Percentiles rank a stretch among this genome's conserved stretches.
These are phyloP conservation scores for Daldinia grandis DNA, from an alignment of 495 filamentous ascomycete species.

Conservation along the genomic window DNA sequence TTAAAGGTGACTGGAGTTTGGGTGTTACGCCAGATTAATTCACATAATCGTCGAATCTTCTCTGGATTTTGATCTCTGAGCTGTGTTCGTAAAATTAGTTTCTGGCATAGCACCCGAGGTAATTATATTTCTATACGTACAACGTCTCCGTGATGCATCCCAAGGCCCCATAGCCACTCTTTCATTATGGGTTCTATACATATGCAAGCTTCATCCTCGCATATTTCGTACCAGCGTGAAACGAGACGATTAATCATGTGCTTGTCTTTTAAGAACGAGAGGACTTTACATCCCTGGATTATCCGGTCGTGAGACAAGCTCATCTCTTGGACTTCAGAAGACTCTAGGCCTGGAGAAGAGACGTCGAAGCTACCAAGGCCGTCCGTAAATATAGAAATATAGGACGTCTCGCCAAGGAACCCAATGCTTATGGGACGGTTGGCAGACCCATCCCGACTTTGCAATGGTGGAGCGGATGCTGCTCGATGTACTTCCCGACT, in stretches of 20 bases:
- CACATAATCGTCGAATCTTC: constrained; percentile 41
- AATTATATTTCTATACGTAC: constrained; percentile 22
- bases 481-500: constrained; percentile 38
- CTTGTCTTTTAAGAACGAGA: constrained; percentile 44
- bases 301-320: constrained; percentile 44
- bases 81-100: constrained; percentile 19
- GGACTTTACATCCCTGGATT: constrained; percentile 40
- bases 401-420: constrained; percentile 45
- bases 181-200: constrained; percentile 47
- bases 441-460: constrained; percentile 26
- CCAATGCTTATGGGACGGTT: constrained; percentile 30
- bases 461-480: constrained; percentile 45
- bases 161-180: constrained; percentile 44
- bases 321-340: constrained; percentile 28
- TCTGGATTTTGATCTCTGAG: constrained; percentile 43
- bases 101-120: background rate
- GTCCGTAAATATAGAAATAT: constrained; percentile 43
- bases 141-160: constrained; percentile 34
- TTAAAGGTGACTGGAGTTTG: constrained; percentile 38
- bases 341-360: constrained; percentile 25
- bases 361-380: constrained; percentile 36
- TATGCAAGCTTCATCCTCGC: constrained; percentile 42
- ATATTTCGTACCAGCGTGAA: constrained; percentile 43
- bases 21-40: constrained; percentile 45
- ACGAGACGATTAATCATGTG: constrained; percentile 37